These are phyloP conservation scores for Pseudoscleropodium purum DNA, from an alignment of 225 moss, liverwort and hornwort genomes.

Conservation along the genomic window DNA sequence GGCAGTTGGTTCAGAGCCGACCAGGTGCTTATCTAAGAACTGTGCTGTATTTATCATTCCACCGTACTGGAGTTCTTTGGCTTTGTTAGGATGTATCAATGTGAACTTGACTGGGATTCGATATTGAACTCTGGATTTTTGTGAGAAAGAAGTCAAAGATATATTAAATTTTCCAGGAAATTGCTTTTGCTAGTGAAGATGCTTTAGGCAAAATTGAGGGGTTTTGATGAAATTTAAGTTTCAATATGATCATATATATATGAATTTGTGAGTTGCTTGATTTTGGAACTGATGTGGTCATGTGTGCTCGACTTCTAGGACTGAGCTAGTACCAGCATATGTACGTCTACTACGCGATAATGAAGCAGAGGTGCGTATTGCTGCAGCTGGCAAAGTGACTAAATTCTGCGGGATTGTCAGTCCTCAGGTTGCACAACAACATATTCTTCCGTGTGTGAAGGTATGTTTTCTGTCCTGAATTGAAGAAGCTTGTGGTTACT, in stretches of 20 bases:
- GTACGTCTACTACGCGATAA: conserved; percentile 86
- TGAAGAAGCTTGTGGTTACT: background rate
- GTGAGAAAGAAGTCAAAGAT: background rate
- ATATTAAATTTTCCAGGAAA: background rate
- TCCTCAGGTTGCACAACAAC: conserved; percentile 81
- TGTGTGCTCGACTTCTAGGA: conserved; percentile 30
- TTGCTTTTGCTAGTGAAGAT: background rate
- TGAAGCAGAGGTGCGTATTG: conserved; percentile 95
- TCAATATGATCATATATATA: background rate
- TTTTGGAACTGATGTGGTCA: background rate
- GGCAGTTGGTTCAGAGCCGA: conserved; percentile 85
- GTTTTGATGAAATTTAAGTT: background rate
- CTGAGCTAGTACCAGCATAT: conserved; percentile 91
- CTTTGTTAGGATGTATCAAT: background rate
- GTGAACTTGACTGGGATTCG: background rate
- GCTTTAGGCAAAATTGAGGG: background rate
- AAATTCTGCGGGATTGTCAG: conserved; percentile 95
- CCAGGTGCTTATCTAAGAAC: conserved; percentile 34
- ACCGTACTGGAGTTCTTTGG: background rate
- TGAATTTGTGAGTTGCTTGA: background rate
- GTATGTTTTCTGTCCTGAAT: conserved; percentile 14
- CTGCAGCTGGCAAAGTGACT: conserved; percentile 94
- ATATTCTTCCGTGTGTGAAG: conserved; percentile 95
- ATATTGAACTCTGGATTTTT: background rate
- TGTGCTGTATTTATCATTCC: background rate